Base-by-base conservation (phyloP, 2,329 filamentous ascomycete genomes). In the Pseudocercospora pini-densiflorae region DNA sequence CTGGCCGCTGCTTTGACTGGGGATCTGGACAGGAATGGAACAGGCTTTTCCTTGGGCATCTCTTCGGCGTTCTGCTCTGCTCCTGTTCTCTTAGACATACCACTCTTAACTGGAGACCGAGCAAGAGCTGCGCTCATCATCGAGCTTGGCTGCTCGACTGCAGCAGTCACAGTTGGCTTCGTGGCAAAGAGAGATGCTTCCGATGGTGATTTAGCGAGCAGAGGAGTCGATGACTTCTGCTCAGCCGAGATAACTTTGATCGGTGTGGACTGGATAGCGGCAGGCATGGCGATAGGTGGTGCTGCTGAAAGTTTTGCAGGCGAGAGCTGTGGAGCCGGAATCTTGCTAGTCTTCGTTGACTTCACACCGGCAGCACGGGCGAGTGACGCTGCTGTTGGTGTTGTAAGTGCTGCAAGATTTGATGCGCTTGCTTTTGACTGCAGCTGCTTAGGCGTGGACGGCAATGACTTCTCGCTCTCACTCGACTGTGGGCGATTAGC, bases 371-470 rank as follows among this genome's bases (percentile, higher is more conserved):
- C 80, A 55, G 85, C 80, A 51, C 90, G 88, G 36, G 89, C 87
- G 60, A 92, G 78, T 0, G 91, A 92, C 7, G 92, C 83, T 77
- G 92, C 93, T 8, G 92, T 95, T 0, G 93, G 93, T 5, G 92
- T 96, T 78, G 89, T 87, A 31, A 94, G 81, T 31, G 77, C 73
- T n/a, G 75, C 66, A 83, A 88, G 68, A 83, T 82, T 66, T 83
- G 79, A 68, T 51, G 86, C 83, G 31, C 75, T 76, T 8, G 85
- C 80, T 62, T 84, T 67, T 8, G 61, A 61, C n/a, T 58, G 61
- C 33, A 58, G 43, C 27, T 67, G 62, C 54, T 85, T 83, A 53
- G 88, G 83, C 9, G 81, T 81, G 62, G 80, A 83, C 5, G 69
- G 55, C 16, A 61, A 29, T 29, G 69, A 63, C 43, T 69, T 80